These are phyloP conservation scores for Venturia pyrina DNA, from an alignment of 2,329 filamentous ascomycete genomes.

Conservation along the genomic window DNA sequence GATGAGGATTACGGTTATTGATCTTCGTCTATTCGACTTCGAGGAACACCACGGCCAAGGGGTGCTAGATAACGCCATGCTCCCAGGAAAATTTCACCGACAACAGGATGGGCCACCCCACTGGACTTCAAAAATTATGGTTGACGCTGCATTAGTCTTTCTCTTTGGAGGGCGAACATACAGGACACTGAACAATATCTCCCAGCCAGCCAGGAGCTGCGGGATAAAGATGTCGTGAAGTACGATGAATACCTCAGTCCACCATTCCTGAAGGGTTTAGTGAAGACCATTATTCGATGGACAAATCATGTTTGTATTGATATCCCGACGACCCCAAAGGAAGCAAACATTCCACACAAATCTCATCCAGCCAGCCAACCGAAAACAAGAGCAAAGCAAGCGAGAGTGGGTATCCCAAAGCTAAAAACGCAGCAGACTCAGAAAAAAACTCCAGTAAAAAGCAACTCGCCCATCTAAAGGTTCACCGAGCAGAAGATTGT, in stretches of 20 bases:
- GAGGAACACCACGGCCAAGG: neutral
- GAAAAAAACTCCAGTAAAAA: neutral
- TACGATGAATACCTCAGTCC: too few relatives aligned
- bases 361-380: neutral
- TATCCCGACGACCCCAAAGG: neutral
- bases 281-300: too few relatives aligned
- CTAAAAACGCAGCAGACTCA: neutral
- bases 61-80: too few relatives aligned
- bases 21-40: neutral
- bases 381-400: neutral
- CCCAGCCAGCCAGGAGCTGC: neutral
- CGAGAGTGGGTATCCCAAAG: slow-evolving; percentile 6
- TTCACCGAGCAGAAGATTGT: neutral
- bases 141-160: neutral
- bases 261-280: too few relatives aligned
- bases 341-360: neutral
- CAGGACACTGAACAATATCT: neutral
- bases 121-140: neutral
- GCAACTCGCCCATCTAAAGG: too few relatives aligned
- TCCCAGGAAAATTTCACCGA: neutral
- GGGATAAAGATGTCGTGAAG: neutral
- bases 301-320: neutral
- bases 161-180: neutral
- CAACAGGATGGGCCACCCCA: neutral
- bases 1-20: neutral